Evolutionary conservation across 768 basidiomycete genomes (phyloP).

Genomic region (Leccinum variicolor): DNA sequence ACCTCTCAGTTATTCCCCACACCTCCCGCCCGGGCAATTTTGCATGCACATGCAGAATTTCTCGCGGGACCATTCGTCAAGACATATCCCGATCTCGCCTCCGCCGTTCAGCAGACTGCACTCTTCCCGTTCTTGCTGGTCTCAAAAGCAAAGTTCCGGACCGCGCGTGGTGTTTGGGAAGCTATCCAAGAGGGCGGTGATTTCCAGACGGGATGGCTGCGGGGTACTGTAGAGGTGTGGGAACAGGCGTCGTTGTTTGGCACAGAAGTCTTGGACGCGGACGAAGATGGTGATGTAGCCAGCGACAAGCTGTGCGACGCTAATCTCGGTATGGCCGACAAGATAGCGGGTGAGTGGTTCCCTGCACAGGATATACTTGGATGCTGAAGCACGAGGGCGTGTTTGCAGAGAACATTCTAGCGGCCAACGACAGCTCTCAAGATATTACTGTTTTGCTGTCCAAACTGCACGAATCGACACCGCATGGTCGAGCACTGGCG

Average conservation of each 20-base stretch:
- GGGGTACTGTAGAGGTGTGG: constrained; percentile 51
- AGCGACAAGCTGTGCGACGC: constrained; percentile 45
- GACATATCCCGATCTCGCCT: constrained; percentile 22
- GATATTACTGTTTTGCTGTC: constrained; percentile 49
- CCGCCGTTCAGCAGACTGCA: constrained; percentile 44
- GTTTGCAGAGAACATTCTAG: constrained; percentile 58
- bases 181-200: constrained; percentile 42
- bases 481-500: constrained; percentile 54
- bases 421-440: constrained; percentile 41
- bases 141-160: constrained; percentile 68
- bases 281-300: constrained; percentile 26
- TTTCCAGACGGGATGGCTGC: constrained; percentile 40
- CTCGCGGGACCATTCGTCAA: constrained; percentile 44
- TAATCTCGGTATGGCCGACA: constrained; percentile 54
- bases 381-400: not conserved
- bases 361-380: not conserved
- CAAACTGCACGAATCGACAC: constrained; percentile 47
- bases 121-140: constrained; percentile 75
- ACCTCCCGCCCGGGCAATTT: constrained; percentile 48
- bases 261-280: constrained; percentile 29
- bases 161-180: constrained; percentile 68
- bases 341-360: constrained; percentile 57
- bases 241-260: constrained; percentile 25
- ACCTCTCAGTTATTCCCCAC: constrained; percentile 27
- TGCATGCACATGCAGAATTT: constrained; percentile 58